Conservation (phyloP, 768 basidiomycete genomes). For the Hygrophorus pudorinus region DNA sequence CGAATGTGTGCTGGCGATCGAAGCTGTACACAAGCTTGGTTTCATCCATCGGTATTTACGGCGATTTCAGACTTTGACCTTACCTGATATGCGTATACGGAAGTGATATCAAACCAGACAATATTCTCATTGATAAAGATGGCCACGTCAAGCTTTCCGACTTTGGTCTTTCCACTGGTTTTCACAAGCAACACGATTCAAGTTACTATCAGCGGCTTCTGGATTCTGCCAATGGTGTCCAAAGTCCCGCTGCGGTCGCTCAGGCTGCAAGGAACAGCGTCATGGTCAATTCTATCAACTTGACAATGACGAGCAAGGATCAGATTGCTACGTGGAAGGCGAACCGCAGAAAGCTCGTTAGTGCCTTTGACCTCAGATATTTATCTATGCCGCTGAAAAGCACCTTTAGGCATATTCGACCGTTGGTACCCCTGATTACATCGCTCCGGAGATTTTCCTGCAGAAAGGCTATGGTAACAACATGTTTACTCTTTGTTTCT, state of each 20-base stretch:
- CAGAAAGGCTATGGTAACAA: slow-evolving; percentile 91
- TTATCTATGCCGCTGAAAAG: slow-evolving; percentile 1
- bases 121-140: slow-evolving; percentile 79
- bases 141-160: slow-evolving; percentile 98
- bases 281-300: slow-evolving; percentile 93
- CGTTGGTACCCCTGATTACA: slow-evolving; percentile 94
- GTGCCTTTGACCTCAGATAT: slow-evolving; percentile 12
- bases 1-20: slow-evolving; percentile 96
- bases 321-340: slow-evolving; percentile 99
- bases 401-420: slow-evolving; percentile 82
- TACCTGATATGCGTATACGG: slow-evolving; percentile 2
- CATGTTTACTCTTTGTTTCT: too few relatives aligned
- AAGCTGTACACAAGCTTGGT: slow-evolving; percentile 93
- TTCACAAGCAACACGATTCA: slow-evolving; percentile 96
- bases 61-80: background rate
- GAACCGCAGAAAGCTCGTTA: slow-evolving; percentile 86
- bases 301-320: slow-evolving; percentile 91
- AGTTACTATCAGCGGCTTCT: slow-evolving; percentile 88
- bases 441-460: slow-evolving; percentile 93
- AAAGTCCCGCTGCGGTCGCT: slow-evolving; percentile 29
- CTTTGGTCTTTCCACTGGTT: slow-evolving; percentile 98
- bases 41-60: slow-evolving; percentile 85
- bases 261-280: slow-evolving; percentile 79
- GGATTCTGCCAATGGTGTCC: slow-evolving; percentile 48
- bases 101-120: slow-evolving; percentile 99